A percentile compares a stretch with the other conserved stretches of the same genome.
phyloP scores from a whole-genome alignment of 2,329 filamentous ascomycete genomes.

The Stachybotrys chartarum region DNA sequence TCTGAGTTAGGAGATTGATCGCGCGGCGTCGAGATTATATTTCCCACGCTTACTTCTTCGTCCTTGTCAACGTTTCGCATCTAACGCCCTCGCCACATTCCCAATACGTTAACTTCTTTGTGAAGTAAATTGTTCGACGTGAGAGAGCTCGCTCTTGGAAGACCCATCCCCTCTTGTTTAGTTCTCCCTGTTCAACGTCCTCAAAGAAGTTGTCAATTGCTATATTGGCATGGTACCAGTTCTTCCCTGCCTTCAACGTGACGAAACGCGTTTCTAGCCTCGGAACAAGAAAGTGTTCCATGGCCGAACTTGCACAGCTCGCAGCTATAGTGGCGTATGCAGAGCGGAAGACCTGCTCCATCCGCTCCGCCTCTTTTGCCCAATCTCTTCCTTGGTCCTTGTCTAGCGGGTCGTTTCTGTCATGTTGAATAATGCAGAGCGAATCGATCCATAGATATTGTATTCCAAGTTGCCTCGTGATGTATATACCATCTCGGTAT shows the following conservation, averaged over 20 bases:
- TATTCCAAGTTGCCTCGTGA: not conserved
- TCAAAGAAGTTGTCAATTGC: conserved; percentile 23
- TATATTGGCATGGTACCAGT: conserved; percentile 15
- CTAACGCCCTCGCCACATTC: conserved; percentile 27
- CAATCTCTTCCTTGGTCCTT: conserved; percentile 4
- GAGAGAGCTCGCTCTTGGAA: conserved; percentile 30
- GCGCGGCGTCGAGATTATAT: not conserved
- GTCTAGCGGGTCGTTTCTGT: not conserved
- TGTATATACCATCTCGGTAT: not conserved
- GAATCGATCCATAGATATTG: not conserved
- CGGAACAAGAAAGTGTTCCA: conserved; percentile 11
- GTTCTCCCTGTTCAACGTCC: conserved; percentile 19
- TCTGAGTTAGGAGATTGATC: not conserved
- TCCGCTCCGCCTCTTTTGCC: conserved; percentile 5
- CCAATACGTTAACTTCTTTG: conserved; percentile 26
- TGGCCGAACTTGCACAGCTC: conserved; percentile 1
- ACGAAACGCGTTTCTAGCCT: conserved; percentile 1
- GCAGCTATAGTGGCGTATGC: conserved; percentile 8
- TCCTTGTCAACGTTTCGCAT: conserved; percentile 24
- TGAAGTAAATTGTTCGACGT: conserved; percentile 28
- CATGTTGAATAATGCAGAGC: conserved; percentile 9
- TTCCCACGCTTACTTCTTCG: conserved; percentile 26
- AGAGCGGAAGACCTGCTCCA: conserved; percentile 9
- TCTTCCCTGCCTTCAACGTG: not conserved
- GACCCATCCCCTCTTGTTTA: conserved; percentile 30